Conservation (phyloP, 2,329 filamentous ascomycete genomes). For the Dactylellina leptospora region DNA sequence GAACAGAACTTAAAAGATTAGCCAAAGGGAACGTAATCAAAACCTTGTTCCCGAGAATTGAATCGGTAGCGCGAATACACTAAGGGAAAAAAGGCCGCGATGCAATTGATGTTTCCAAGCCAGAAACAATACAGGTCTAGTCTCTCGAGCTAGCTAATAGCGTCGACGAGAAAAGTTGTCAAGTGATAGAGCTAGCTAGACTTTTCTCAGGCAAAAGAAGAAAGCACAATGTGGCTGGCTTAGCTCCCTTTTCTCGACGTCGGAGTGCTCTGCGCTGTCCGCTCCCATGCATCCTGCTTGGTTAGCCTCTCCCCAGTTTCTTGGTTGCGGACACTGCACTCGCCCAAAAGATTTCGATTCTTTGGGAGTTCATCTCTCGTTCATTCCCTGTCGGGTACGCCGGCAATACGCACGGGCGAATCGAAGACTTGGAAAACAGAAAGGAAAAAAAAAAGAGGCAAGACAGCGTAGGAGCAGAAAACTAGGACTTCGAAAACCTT, state of each 20-base stretch:
- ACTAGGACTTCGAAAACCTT: background rate
- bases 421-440: constrained; percentile 31
- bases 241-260: constrained; percentile 47
- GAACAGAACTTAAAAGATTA: constrained; percentile 16
- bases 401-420: constrained; percentile 44
- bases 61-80: constrained; percentile 46
- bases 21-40: constrained; percentile 47
- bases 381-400: constrained; percentile 48
- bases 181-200: constrained; percentile 51
- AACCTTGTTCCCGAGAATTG: constrained; percentile 49
- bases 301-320: constrained; percentile 50
- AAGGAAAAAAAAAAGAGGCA: constrained; percentile 24
- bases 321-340: constrained; percentile 45
- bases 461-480: constrained; percentile 19
- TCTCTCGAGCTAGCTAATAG: constrained; percentile 37
- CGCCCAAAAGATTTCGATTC: constrained; percentile 21
- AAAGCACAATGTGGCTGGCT: constrained; percentile 51
- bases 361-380: constrained; percentile 42
- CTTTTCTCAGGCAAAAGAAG: constrained; percentile 44
- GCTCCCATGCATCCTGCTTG: constrained; percentile 37
- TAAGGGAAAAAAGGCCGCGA: constrained; percentile 33
- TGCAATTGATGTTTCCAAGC: constrained; percentile 46
- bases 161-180: constrained; percentile 43
- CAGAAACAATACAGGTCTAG: constrained; percentile 38
- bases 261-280: constrained; percentile 53